Base-by-base conservation (phyloP, 352 stramenopile genomes). In the Nothophytophthora sp. region DNA sequence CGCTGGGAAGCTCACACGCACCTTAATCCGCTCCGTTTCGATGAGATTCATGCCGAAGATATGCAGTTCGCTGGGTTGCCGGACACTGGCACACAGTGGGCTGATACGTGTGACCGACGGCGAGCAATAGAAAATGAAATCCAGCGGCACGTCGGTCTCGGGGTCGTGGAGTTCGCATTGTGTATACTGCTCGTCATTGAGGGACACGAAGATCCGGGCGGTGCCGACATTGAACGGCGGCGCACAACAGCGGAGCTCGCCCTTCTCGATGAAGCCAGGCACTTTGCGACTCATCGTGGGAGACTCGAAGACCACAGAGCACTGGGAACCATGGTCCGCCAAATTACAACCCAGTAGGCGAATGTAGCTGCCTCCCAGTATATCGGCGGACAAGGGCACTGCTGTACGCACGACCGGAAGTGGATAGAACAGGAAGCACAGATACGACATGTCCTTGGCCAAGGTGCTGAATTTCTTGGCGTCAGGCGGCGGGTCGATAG, bases 371-470 rank as follows among this genome's bases (percentile, higher is more conserved):
- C 80, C 82, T 3, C 82, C 82, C 24, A 77, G 60, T 22, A 76
- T 84, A 15, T 87, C 80, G 0, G 80, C 78, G 1, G 80, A 91
- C 53, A 88, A 67, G 16, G 82, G 80, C 1, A 75, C 56, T 16
- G 86, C 70, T 5, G 68, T 68, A 10, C 40, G 56, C 7, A 91
- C 51, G n/a, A 57, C 56, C 22, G 82, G 80, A 5, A 71, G 60
- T 5, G 60, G 67, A 44, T 93, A 93, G 41, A 85, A 93, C 11
- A 93, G 50, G 36, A 89, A 93, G 40, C 82, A 87, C 44, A 93
- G 65, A 32, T 88, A 80, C 18, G 80, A 83, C 29, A 86, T 58
- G 39, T 91, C 80, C 19, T 74, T 75, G 9, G 72, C 43, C 18
- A 87, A 41, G 22, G 34, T 60, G 36, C 28, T 68, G 16, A 27